phyloP scores from a whole-genome alignment of 371 early-diverging fungal genomes.

The Mucor circinelloides region DNA sequence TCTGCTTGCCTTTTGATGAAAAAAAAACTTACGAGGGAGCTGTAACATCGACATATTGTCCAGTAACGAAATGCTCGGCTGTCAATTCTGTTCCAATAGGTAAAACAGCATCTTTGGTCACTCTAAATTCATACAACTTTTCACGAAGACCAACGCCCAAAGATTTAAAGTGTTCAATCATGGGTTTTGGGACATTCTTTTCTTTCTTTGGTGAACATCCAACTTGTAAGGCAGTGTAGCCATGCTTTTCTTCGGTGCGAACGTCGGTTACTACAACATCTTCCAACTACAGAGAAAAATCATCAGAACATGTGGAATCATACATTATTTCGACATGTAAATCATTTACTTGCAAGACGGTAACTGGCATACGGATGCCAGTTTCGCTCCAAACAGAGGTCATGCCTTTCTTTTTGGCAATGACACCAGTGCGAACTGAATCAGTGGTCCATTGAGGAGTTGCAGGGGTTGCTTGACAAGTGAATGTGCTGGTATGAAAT shows the following conservation, averaged over 20 bases:
- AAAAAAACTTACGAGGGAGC: slow-evolving; percentile 79
- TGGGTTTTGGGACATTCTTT: slow-evolving; percentile 67
- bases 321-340: background rate
- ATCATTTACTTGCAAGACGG: slow-evolving; percentile 79
- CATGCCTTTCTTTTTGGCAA: slow-evolving; percentile 95
- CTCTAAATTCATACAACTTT: slow-evolving; percentile 80
- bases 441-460: slow-evolving; percentile 41
- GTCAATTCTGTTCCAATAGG: slow-evolving; percentile 79
- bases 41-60: slow-evolving; percentile 92
- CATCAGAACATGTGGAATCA: background rate
- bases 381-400: slow-evolving; percentile 92
- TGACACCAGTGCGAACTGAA: slow-evolving; percentile 74
- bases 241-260: slow-evolving; percentile 62
- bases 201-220: slow-evolving; percentile 73
- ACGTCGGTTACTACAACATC: slow-evolving; percentile 74
- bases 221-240: slow-evolving; percentile 76
- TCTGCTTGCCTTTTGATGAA: no score
- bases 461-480: slow-evolving; percentile 31
- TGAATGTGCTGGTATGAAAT: slow-evolving; percentile 31
- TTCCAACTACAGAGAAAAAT: slow-evolving; percentile 59
- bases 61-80: slow-evolving; percentile 91
- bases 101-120: slow-evolving; percentile 84
- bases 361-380: slow-evolving; percentile 91
- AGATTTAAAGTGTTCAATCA: slow-evolving; percentile 76
- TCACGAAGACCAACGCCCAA: slow-evolving; percentile 77